A percentile compares a stretch with the other conserved stretches of the same genome.
Conservation (phyloP, 108 stramenopile genomes). For the Conticribra weissflogii region DNA sequence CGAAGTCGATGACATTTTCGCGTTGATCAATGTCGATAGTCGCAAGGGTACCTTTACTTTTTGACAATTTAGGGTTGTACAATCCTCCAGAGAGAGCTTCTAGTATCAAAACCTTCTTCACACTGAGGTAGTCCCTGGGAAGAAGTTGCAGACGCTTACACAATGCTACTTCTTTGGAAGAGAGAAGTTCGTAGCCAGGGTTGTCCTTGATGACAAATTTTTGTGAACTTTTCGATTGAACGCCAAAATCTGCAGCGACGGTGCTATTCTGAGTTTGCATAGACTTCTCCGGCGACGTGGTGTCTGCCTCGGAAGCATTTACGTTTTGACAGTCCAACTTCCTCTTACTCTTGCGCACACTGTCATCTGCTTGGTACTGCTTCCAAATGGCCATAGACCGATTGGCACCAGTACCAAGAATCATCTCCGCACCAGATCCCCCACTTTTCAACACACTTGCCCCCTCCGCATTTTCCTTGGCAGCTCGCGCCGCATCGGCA, state of each 20-base stretch:
- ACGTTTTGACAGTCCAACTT: not conserved
- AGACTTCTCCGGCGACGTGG: not conserved
- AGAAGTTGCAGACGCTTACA: conserved; percentile 63
- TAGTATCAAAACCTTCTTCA: conserved; percentile 80
- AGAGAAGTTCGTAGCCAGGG: conserved; percentile 68
- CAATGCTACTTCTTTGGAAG: conserved; percentile 67
- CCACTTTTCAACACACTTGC: not conserved
- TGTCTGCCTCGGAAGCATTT: no score
- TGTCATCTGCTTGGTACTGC: conserved; percentile 24
- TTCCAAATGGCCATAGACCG: conserved; percentile 41
- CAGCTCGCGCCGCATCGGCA: conserved; percentile 41
- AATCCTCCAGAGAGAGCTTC: conserved; percentile 67
- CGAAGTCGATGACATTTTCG: conserved; percentile 80
- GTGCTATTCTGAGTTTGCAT: conserved; percentile 6
- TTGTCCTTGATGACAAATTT: conserved; percentile 38
- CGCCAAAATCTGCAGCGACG: conserved; percentile 1
- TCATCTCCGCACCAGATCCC: conserved; percentile 17
- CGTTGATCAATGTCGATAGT: conserved; percentile 75
- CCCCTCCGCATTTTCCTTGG: conserved; percentile 32
- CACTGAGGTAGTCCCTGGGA: conserved; percentile 74
- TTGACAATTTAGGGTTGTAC: conserved; percentile 40
- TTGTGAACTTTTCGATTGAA: not conserved
- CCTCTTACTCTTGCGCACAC: conserved; percentile 1
- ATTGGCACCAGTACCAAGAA: conserved; percentile 27
- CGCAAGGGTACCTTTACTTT: conserved; percentile 46